These are phyloP conservation scores for Penicillium cosmopolitanum DNA, from an alignment of 495 filamentous ascomycete species.

Conservation along the genomic window DNA sequence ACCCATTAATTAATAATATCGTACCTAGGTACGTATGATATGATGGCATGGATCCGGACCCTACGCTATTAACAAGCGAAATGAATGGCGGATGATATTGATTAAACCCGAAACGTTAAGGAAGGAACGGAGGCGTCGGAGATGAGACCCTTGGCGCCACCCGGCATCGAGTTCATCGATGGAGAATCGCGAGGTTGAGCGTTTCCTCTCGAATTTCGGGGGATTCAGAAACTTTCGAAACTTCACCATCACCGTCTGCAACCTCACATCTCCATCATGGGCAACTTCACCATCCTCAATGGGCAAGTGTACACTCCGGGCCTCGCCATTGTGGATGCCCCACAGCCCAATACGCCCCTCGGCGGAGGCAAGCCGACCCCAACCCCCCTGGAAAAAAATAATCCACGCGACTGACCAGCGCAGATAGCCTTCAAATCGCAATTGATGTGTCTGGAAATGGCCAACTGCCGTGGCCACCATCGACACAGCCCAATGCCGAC, in stretches of 20 bases:
- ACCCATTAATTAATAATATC: too few species aligned
- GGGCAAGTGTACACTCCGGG: conserved; percentile 69
- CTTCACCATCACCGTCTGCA: background rate
- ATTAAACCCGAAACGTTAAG: conserved; percentile 25
- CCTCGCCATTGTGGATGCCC: conserved; percentile 63
- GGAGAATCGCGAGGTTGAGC: background rate
- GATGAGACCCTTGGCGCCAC: conserved; percentile 25
- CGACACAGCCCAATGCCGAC: conserved; percentile 36
- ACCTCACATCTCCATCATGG: conserved; percentile 12
- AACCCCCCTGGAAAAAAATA: background rate
- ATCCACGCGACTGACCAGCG: conserved; percentile 4
- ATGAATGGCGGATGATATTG: conserved; percentile 5
- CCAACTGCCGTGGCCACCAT: conserved; percentile 60
- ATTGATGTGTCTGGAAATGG: conserved; percentile 69
- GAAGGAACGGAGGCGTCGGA: conserved; percentile 24
- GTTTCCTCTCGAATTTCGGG: background rate
- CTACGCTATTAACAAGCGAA: conserved; percentile 11
- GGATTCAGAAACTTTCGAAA: background rate
- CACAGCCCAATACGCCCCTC: conserved; percentile 67
- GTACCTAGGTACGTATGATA: too few species aligned
- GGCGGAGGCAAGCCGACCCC: conserved; percentile 57
- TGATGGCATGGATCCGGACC: too few species aligned
- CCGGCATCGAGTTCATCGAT: background rate
- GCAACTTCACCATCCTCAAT: conserved; percentile 55
- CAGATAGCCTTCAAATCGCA: conserved; percentile 65